phyloP scores from a whole-genome alignment of 441 rosid species.

The Populus trichocarpa region DNA sequence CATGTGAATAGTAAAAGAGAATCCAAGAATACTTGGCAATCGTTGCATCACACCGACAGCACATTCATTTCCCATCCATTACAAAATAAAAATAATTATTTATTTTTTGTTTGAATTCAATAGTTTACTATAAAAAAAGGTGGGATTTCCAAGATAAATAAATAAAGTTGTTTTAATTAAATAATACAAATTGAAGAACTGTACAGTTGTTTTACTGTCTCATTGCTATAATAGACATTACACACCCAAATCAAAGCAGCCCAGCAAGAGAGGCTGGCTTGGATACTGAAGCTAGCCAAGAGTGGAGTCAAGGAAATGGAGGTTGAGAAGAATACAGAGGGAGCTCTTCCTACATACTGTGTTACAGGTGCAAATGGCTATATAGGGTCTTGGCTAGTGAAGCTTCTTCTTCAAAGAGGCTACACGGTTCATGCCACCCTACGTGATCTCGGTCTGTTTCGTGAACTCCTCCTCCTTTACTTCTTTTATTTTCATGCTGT shows the following conservation, averaged over 20 bases:
- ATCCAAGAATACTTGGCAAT: too few species aligned
- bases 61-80: too few species aligned
- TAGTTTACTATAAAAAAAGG: too few species aligned
- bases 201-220: too few species aligned
- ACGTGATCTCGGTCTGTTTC: slow-evolving; percentile 46
- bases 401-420: slow-evolving; percentile 60
- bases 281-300: neutral
- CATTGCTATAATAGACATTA: too few species aligned
- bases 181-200: too few species aligned
- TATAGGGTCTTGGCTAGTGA: slow-evolving; percentile 77
- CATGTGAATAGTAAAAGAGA: too few species aligned
- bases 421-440: slow-evolving; percentile 67
- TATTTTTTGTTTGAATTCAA: too few species aligned
- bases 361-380: slow-evolving; percentile 88
- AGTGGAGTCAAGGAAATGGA: slow-evolving; percentile 3
- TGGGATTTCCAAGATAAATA: too few species aligned
- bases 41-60: too few species aligned
- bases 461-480: neutral
- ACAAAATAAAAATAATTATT: too few species aligned
- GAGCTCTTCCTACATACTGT: slow-evolving; percentile 39
- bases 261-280: neutral
- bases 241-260: neutral
- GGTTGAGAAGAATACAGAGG: slow-evolving; percentile 13
- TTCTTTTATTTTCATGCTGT: neutral
- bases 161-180: too few species aligned